phyloP scores from a whole-genome alignment of 192 early-diverging fungal genomes.

The Podochytrium sp. region DNA sequence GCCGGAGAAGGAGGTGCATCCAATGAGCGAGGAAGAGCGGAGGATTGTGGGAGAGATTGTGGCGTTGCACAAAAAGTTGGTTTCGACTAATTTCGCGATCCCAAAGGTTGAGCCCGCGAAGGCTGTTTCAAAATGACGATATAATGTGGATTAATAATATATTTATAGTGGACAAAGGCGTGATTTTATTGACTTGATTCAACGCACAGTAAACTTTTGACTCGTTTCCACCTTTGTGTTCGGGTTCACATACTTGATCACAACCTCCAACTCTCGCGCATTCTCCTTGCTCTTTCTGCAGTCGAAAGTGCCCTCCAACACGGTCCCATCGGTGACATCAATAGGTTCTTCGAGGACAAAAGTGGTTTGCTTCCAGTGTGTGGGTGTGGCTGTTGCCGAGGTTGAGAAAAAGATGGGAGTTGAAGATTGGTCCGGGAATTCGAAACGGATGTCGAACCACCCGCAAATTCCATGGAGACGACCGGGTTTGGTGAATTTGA shows the following conservation, averaged over 20 bases:
- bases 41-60: not conserved
- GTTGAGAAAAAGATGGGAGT: constrained; percentile 63
- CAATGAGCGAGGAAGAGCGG: constrained; percentile 7
- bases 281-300: constrained; percentile 69
- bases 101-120: not conserved
- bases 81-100: not conserved
- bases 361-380: constrained; percentile 98
- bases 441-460: constrained; percentile 94
- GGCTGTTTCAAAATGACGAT: too few relatives aligned
- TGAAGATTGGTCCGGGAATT: constrained; percentile 40
- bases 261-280: constrained; percentile 72
- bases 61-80: constrained; percentile 19
- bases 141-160: not conserved
- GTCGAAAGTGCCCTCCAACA: constrained; percentile 59
- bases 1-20: constrained; percentile 14
- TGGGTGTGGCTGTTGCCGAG: constrained; percentile 73
- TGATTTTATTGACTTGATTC: too few relatives aligned
- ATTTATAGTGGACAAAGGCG: too few relatives aligned
- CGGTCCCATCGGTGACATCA: constrained; percentile 43
- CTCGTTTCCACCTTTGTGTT: constrained; percentile 13
- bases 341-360: constrained; percentile 75
- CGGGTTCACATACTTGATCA: constrained; percentile 25
- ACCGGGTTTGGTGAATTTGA: constrained; percentile 65
- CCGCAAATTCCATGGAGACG: constrained; percentile 80
- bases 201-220: constrained; percentile 30